Evolutionary conservation across 768 basidiomycete genomes (phyloP).

Genomic region (Rhodotorula paludigena): DNA sequence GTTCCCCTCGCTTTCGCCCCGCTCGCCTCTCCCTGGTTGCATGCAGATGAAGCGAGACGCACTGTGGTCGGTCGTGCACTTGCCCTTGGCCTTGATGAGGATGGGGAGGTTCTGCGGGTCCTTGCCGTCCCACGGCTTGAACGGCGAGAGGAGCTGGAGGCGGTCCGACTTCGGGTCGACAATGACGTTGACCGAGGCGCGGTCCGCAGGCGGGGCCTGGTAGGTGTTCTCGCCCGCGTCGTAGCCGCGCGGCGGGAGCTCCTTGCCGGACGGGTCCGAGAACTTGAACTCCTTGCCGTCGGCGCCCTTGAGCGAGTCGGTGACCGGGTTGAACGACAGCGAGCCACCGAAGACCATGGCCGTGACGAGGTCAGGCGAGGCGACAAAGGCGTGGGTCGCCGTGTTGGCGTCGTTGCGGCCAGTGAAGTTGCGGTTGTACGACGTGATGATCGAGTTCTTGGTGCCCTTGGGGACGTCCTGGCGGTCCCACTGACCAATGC

Average conservation of each 20-base stretch:
- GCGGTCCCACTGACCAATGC: slow-evolving; percentile 99
- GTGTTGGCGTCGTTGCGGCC: slow-evolving; percentile 99
- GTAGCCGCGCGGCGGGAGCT: slow-evolving; percentile 91
- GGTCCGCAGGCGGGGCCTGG: slow-evolving; percentile 86
- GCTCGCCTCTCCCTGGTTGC: slow-evolving; percentile 59
- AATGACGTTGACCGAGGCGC: slow-evolving; percentile 74
- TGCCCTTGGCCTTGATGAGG: slow-evolving; percentile 97
- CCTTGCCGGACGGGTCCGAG: slow-evolving; percentile 79
- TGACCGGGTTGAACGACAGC: slow-evolving; percentile 93
- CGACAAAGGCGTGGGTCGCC: slow-evolving; percentile 93
- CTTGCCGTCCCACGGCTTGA: slow-evolving; percentile 89
- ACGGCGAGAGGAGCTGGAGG: slow-evolving; percentile 83
- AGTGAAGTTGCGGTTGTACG: slow-evolving; percentile 99
- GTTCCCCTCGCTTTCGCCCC: too few relatives aligned
- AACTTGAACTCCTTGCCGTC: slow-evolving; percentile 98
- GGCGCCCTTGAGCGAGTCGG: slow-evolving; percentile 75
- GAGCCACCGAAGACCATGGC: slow-evolving; percentile 92
- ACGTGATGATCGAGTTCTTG: slow-evolving; percentile 96
- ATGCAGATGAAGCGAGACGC: slow-evolving; percentile 47
- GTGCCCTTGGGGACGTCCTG: slow-evolving; percentile 95
- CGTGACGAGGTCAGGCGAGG: slow-evolving; percentile 90
- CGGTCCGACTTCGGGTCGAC: slow-evolving; percentile 80
- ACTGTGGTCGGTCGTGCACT: slow-evolving; percentile 69
- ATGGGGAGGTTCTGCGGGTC: slow-evolving; percentile 80
- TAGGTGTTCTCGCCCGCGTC: slow-evolving; percentile 96